Conservation (phyloP, 140 eudicot genomes). For the Bidens hawaiensis region DNA sequence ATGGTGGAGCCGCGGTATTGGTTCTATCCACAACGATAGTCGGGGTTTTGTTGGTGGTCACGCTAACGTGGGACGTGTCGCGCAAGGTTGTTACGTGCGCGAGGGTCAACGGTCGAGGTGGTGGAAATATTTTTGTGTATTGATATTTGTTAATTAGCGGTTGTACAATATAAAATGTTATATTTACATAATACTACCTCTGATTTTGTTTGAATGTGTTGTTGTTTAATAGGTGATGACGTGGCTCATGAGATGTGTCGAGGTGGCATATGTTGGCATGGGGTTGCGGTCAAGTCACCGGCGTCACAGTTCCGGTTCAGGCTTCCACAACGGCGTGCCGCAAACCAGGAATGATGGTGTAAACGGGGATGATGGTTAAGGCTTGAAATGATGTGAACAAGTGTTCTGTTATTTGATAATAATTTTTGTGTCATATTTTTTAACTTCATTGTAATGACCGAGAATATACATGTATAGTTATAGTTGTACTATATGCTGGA, state of each 20-base stretch:
- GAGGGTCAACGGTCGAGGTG: slow-evolving; percentile 18
- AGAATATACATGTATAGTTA: background rate
- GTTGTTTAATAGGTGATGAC: too few relatives aligned
- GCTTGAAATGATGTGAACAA: background rate
- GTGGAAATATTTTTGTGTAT: too few relatives aligned
- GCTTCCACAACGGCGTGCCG: slow-evolving; percentile 45
- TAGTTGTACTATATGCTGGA: too few relatives aligned
- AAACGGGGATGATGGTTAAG: too few relatives aligned
- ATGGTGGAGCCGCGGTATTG: slow-evolving; percentile 55
- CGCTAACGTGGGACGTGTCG: slow-evolving; percentile 75
- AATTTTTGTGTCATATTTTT: background rate
- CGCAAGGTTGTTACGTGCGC: slow-evolving; percentile 47
- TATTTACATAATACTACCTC: too few relatives aligned
- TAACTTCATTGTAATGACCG: background rate
- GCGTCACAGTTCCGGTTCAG: slow-evolving; percentile 79
- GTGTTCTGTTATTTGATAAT: background rate
- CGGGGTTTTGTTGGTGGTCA: slow-evolving; percentile 34
- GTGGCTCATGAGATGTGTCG: slow-evolving; percentile 54
- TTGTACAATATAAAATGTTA: too few relatives aligned
- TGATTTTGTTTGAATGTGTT: too few relatives aligned
- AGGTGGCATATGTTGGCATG: slow-evolving; percentile 98
- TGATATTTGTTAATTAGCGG: too few relatives aligned
- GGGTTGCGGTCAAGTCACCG: slow-evolving; percentile 92
- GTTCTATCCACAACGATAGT: slow-evolving; percentile 62
- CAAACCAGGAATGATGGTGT: slow-evolving; percentile 17